Evolutionary conservation across 352 stramenopile genomes (phyloP).

Genomic region (Globisporangium heterothallicum): DNA sequence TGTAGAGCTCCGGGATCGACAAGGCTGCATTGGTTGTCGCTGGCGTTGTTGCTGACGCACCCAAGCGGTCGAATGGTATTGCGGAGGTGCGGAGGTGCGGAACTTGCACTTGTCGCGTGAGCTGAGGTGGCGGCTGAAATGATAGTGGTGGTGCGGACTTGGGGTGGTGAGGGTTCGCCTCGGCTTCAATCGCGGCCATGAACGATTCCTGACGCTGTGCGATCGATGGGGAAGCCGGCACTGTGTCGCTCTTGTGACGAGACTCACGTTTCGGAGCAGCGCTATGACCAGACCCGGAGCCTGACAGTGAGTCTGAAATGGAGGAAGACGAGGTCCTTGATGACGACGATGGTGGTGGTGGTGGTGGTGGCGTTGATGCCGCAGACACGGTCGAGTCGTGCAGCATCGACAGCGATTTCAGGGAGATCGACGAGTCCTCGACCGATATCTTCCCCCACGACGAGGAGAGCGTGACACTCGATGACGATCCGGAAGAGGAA

Average conservation of each 20-base stretch:
- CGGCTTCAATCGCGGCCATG: conserved; percentile 45
- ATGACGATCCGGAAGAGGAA: not conserved
- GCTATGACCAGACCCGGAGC: conserved; percentile 3
- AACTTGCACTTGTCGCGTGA: too few relatives aligned
- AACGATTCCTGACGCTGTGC: conserved; percentile 41
- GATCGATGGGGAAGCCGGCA: conserved; percentile 17
- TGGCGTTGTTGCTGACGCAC: too few relatives aligned
- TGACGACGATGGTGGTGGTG: too few relatives aligned
- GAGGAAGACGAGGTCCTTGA: not conserved
- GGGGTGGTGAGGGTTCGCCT: conserved; percentile 20
- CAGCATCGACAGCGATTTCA: conserved; percentile 19
- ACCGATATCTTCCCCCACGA: conserved; percentile 3
- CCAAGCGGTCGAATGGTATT: not conserved
- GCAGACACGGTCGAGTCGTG: not conserved
- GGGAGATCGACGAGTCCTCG: conserved; percentile 13
- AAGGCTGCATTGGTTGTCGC: conserved; percentile 4
- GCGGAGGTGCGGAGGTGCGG: too few relatives aligned
- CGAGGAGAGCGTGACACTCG: conserved; percentile 5
- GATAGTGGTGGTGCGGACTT: too few relatives aligned
- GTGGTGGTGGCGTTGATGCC: not conserved
- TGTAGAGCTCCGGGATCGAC: conserved; percentile 36
- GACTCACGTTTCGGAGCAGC: not conserved
- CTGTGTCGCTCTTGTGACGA: not conserved
- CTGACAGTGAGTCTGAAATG: not conserved
- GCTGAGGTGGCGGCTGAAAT: too few relatives aligned